Evolutionary conservation across 2,329 filamentous ascomycete genomes (phyloP).

Genomic region (Ciborinia camelliae): DNA sequence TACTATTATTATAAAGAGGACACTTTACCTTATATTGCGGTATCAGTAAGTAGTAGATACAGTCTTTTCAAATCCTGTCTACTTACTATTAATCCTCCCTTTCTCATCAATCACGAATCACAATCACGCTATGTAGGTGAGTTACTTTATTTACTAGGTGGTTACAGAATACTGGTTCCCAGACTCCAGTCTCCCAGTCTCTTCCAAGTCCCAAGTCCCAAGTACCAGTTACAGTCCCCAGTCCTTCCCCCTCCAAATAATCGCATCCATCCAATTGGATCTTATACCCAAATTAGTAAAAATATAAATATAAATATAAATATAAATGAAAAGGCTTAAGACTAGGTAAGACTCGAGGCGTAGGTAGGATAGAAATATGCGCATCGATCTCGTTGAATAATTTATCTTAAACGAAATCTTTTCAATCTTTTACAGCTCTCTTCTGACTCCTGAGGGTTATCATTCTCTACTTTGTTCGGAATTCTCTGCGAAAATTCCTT

Average conservation of each 20-base stretch:
- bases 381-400: constrained; percentile 7
- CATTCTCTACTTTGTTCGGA: neutral
- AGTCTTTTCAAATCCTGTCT: constrained; percentile 7
- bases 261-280: constrained; percentile 1
- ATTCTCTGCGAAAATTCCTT: constrained; percentile 10
- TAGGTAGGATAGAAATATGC: neutral
- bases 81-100: neutral
- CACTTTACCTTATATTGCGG: neutral
- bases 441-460: too few species aligned
- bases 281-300: neutral
- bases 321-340: neutral
- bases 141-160: neutral
- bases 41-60: too few species aligned
- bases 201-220: too few species aligned
- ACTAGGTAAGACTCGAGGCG: too few species aligned
- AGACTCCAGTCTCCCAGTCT: too few species aligned
- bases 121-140: too few species aligned
- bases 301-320: too few species aligned
- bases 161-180: neutral
- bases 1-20: too few species aligned
- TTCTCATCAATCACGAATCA: neutral
- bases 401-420: neutral
- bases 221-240: neutral
- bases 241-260: neutral
- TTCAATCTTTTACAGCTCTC: neutral